These are phyloP conservation scores for Eucalyptus sideroxylon DNA, from an alignment of 345 rosid genomes.

Conservation along the genomic window DNA sequence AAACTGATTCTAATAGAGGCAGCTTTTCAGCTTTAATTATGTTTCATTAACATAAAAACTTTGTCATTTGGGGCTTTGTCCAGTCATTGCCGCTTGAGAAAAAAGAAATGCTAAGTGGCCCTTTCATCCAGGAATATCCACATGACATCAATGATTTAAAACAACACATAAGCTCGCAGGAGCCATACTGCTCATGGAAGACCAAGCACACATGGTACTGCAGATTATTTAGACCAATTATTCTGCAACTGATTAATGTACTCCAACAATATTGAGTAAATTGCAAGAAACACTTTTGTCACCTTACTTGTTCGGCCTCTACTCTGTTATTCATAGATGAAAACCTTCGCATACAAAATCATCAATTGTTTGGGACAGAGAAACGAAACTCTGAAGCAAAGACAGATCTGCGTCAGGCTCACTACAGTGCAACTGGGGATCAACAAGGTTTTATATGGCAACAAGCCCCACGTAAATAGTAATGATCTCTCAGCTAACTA, in stretches of 20 bases:
- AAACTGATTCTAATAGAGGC: not conserved
- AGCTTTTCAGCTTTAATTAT: not conserved
- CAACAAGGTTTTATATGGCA: not conserved
- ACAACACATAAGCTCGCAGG: not conserved
- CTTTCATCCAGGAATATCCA: not conserved
- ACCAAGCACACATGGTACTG: not conserved
- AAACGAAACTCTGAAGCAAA: not conserved
- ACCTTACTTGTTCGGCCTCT: not conserved
- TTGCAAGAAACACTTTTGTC: not conserved
- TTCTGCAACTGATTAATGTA: not conserved
- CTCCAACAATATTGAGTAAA: not conserved
- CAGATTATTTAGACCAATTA: not conserved
- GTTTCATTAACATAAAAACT: not conserved
- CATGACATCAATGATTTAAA: not conserved
- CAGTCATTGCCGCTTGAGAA: not conserved
- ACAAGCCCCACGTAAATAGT: not conserved
- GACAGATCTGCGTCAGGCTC: not conserved
- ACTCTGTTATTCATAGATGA: not conserved
- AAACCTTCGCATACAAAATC: not conserved
- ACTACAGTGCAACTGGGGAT: not conserved
- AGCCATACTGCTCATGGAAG: not conserved
- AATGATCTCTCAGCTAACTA: not conserved
- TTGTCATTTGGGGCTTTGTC: not conserved
- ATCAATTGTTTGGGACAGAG: not conserved
- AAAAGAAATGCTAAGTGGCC: not conserved